A percentile compares a stretch with the other conserved stretches of the same genome.
These are phyloP conservation scores for Peronospora belbahrii DNA, from an alignment of 352 stramenopile genomes.

Conservation along the genomic window DNA sequence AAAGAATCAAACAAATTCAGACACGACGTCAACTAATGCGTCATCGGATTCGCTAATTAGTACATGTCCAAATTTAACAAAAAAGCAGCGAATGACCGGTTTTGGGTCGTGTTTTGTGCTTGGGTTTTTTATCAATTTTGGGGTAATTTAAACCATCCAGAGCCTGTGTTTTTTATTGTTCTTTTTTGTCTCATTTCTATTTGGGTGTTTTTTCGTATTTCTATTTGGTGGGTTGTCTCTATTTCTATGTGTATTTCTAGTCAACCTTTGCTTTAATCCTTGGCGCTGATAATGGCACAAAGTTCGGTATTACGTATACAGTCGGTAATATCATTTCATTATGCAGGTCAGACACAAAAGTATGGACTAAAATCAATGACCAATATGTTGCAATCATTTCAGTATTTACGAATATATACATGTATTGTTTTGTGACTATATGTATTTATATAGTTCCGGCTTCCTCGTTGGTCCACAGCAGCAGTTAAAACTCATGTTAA, in stretches of 20 bases:
- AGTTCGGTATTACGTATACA: slow-evolving; percentile 79
- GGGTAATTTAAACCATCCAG: slow-evolving; percentile 27
- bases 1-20: slow-evolving; percentile 8
- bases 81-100: slow-evolving; percentile 58
- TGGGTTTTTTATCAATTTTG: slow-evolving; percentile 79
- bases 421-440: no score
- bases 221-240: no score
- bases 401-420: no score
- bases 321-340: slow-evolving; percentile 79
- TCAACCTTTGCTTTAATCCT: slow-evolving; percentile 74
- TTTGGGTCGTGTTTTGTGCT: slow-evolving; percentile 74
- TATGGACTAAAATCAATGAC: no score
- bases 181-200: slow-evolving; percentile 10
- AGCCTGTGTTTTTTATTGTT: slow-evolving; percentile 4
- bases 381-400: not conserved
- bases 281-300: slow-evolving; percentile 56
- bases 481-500: slow-evolving; percentile 85
- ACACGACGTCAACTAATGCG: slow-evolving; percentile 4
- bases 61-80: slow-evolving; percentile 59
- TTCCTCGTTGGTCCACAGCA: slow-evolving; percentile 76
- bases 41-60: slow-evolving; percentile 37
- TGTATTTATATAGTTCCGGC: slow-evolving; percentile 35
- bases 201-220: no score
- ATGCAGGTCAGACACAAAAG: slow-evolving; percentile 57
- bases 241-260: no score